phyloP scores from a whole-genome alignment of 805 yeast genomes.

The Barnettozyma pratensis region DNA sequence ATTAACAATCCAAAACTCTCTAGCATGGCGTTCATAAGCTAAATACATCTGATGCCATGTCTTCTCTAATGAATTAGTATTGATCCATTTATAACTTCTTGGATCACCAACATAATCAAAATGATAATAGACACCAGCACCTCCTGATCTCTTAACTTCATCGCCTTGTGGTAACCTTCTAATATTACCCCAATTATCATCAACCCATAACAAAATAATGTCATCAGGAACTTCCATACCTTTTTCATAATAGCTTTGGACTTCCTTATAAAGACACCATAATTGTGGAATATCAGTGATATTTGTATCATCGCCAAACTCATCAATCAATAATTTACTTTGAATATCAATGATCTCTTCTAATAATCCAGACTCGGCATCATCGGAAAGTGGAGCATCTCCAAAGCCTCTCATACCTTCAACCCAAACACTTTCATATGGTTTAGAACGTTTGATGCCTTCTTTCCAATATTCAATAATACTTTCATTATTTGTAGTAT shows the following conservation, averaged over 20 bases:
- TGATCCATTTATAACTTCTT: slow-evolving; percentile 12
- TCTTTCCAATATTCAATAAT: slow-evolving; percentile 11
- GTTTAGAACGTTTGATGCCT: slow-evolving; percentile 8
- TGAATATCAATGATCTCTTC: slow-evolving; percentile 8
- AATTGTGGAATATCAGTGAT: slow-evolving; percentile 11
- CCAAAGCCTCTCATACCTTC: slow-evolving; percentile 14
- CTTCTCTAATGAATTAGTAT: slow-evolving; percentile 10
- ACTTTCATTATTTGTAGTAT: slow-evolving; percentile 10
- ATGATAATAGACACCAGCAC: slow-evolving; percentile 14
- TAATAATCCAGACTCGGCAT: slow-evolving; percentile 7
- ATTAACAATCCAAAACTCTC: slow-evolving; percentile 11
- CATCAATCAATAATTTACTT: slow-evolving; percentile 5
- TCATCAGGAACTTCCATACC: slow-evolving; percentile 11
- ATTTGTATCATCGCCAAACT: slow-evolving; percentile 8
- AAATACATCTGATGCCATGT: slow-evolving; percentile 13
- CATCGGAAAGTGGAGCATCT: slow-evolving; percentile 7
- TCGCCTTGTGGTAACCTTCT: slow-evolving; percentile 10
- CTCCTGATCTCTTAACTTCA: slow-evolving; percentile 10
- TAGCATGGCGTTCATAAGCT: slow-evolving; percentile 11
- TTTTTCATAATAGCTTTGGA: slow-evolving; percentile 9
- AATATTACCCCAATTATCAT: slow-evolving; percentile 14
- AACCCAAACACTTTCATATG: slow-evolving; percentile 11
- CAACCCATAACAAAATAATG: slow-evolving; percentile 10
- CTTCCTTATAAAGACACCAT: slow-evolving; percentile 13
- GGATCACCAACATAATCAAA: slow-evolving; percentile 15